Evolutionary conservation across 2,329 filamentous ascomycete species (phyloP).

Genomic region (Sarocladium strictum): DNA sequence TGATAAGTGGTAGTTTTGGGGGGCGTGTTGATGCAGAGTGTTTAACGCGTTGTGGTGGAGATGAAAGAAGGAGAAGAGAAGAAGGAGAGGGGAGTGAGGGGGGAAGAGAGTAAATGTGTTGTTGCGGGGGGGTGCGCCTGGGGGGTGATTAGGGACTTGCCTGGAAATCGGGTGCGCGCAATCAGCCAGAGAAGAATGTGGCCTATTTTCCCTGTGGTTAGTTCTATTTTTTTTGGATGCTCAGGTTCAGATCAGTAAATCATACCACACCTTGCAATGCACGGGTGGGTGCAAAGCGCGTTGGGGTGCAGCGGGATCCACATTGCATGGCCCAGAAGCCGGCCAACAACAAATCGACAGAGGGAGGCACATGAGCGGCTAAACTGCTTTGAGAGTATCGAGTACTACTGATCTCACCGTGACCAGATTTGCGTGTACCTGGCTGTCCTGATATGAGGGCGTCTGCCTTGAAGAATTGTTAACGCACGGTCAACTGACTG

Average conservation of each 20-base stretch:
- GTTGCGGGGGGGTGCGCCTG: constrained; percentile 22
- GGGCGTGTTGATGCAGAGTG: constrained; percentile 8
- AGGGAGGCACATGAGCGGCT: neutral
- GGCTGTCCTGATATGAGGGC: neutral
- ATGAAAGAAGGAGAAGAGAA: constrained; percentile 16
- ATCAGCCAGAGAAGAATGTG: constrained; percentile 21
- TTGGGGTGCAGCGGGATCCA: neutral
- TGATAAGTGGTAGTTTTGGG: constrained; percentile 12
- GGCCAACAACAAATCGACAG: neutral
- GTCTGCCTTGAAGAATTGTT: neutral
- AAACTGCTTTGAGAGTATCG: neutral
- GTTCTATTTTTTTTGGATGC: too few relatives aligned
- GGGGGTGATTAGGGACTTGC: constrained; percentile 17
- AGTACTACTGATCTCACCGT: neutral
- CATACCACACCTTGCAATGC: neutral
- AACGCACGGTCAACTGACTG: neutral
- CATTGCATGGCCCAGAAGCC: too few relatives aligned
- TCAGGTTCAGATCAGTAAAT: constrained; percentile 17
- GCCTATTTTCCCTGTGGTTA: constrained; percentile 3
- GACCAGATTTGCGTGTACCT: neutral
- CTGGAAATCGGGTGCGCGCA: constrained; percentile 30
- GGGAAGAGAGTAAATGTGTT: constrained; percentile 12
- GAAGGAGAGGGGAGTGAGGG: constrained; percentile 13
- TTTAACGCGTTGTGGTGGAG: constrained; percentile 7
- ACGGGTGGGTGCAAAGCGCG: neutral